phyloP scores from a whole-genome alignment of 805 yeast species.

The Yarrowia phangngaensis region DNA sequence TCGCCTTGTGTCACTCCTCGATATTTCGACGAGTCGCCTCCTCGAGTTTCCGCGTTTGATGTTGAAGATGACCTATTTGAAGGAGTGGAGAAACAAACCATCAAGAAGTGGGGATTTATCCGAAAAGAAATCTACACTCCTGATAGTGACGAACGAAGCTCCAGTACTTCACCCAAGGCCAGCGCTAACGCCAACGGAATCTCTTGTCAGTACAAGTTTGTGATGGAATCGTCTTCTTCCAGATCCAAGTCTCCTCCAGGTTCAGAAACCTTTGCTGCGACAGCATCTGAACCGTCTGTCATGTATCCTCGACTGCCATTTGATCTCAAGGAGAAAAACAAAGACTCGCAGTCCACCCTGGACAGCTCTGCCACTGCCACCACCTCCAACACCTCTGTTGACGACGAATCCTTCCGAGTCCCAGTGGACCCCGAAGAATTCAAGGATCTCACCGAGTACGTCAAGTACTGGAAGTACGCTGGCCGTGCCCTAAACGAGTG shows the following conservation, averaged over 20 bases:
- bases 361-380: not conserved
- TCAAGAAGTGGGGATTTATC: constrained; percentile 7
- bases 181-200: not conserved
- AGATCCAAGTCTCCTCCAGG: constrained; percentile 11
- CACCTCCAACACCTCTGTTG: constrained; percentile 20
- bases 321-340: constrained; percentile 18
- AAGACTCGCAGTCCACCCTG: constrained; percentile 20
- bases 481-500: constrained; percentile 43
- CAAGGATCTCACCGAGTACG: constrained; percentile 28
- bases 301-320: constrained; percentile 19
- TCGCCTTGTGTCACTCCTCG: constrained; percentile 2
- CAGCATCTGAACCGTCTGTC: not conserved
- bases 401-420: constrained; percentile 13
- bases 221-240: constrained; percentile 20
- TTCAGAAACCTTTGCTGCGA: not conserved
- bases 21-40: constrained; percentile 21
- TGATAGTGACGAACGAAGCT: not conserved
- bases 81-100: not conserved
- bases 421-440: constrained; percentile 4
- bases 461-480: constrained; percentile 41
- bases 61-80: constrained; percentile 28
- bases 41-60: constrained; percentile 18
- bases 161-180: not conserved
- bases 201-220: constrained; percentile 16
- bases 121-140: constrained; percentile 7